phyloP scores from a whole-genome alignment of 73 alveolate species.

The Paramecium sexaurelia region DNA sequence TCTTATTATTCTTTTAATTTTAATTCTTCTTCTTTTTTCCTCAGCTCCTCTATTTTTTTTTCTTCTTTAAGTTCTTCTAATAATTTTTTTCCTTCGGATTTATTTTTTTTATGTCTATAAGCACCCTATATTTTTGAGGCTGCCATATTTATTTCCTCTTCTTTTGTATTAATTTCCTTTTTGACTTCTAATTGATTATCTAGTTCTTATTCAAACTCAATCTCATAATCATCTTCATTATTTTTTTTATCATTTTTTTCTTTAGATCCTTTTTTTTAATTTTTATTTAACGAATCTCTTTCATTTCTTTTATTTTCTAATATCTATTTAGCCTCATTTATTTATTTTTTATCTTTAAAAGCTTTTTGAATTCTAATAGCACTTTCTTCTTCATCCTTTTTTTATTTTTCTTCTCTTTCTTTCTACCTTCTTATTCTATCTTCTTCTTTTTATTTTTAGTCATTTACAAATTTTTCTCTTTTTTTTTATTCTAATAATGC shows the following conservation, averaged over 20 bases:
- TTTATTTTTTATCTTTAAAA: neutral
- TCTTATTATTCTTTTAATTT: neutral
- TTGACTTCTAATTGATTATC: neutral
- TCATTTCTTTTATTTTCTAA: conserved; percentile 14
- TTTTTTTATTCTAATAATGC: conserved; percentile 37
- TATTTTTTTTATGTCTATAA: neutral
- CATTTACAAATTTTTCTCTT: neutral
- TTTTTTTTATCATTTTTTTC: neutral
- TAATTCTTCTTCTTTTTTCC: conserved; percentile 3
- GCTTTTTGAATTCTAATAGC: neutral
- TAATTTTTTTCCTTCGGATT: conserved; percentile 10
- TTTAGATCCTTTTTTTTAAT: neutral
- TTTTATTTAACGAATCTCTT: neutral
- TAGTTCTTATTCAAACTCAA: neutral
- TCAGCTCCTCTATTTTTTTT: neutral
- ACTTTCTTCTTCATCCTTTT: neutral
- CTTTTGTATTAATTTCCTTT: neutral
- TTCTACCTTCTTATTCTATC: neutral
- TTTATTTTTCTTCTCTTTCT: neutral
- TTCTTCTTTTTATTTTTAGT: neutral
- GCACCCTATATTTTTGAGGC: conserved; percentile 21
- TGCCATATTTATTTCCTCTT: neutral
- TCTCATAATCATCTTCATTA: conserved; percentile 16
- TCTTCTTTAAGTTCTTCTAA: neutral
- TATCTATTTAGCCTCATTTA: neutral